Conservation (phyloP, 2,329 filamentous ascomycete species). For the Fusarium concolor region DNA sequence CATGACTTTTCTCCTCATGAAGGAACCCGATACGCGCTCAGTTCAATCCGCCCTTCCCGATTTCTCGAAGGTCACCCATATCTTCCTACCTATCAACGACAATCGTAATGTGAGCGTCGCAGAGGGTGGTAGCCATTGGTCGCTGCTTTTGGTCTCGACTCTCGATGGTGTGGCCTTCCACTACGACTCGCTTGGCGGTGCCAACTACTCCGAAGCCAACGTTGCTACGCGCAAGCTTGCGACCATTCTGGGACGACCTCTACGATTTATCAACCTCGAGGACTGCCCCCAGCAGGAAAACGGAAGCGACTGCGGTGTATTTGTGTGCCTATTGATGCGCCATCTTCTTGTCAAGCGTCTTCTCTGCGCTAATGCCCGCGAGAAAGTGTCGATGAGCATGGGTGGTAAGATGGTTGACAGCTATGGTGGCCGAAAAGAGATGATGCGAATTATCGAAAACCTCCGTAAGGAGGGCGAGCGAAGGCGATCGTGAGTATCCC, state of each 20-base stretch:
- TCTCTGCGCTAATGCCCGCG: constrained; percentile 79
- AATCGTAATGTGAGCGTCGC: constrained; percentile 78
- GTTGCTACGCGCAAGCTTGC: constrained; percentile 76
- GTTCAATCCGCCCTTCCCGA: constrained; percentile 79
- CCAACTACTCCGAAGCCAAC: constrained; percentile 80
- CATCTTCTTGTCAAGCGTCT: constrained; percentile 89
- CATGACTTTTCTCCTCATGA: constrained; percentile 92
- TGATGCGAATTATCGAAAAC: constrained; percentile 88
- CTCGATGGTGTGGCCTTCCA: constrained; percentile 95
- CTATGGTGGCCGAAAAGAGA: constrained; percentile 83
- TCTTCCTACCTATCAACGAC: constrained; percentile 97
- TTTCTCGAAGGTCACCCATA: constrained; percentile 84
- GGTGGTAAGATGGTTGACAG: constrained; percentile 86
- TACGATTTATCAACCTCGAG: constrained; percentile 83
- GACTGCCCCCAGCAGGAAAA: constrained; percentile 95
- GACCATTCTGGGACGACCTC: constrained; percentile 71
- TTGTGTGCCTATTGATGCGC: constrained; percentile 94
- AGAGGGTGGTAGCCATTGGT: constrained; percentile 97
- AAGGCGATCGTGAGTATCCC: constrained; percentile 76
- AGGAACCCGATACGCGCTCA: constrained; percentile 68
- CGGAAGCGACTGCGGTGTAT: constrained; percentile 92
- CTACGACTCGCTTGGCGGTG: constrained; percentile 86
- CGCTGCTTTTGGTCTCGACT: constrained; percentile 86
- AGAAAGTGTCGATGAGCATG: constrained; percentile 96
- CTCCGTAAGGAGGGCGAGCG: constrained; percentile 89